Evolutionary conservation across 169 alveolate species (phyloP).

Genomic region (Plasmodium fragile): DNA sequence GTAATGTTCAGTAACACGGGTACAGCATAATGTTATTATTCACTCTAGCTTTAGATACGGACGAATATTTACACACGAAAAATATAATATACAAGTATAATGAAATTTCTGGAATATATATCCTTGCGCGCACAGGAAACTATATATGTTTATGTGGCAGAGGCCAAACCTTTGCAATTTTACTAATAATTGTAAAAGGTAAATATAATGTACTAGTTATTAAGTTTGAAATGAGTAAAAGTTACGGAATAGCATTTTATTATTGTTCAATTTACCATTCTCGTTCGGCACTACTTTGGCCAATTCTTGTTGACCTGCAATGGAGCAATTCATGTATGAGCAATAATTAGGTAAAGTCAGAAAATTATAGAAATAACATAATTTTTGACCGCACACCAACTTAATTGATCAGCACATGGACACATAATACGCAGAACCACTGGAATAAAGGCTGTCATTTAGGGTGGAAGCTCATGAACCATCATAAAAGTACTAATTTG

Average conservation of each 20-base stretch:
- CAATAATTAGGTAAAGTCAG: not conserved
- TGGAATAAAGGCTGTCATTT: not conserved
- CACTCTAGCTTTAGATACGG: not conserved
- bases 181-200: not conserved
- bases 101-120: not conserved
- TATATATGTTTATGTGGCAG: not conserved
- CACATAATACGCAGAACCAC: not conserved
- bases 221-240: not conserved
- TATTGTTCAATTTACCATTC: not conserved
- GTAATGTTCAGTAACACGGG: not conserved
- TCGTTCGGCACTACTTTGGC: not conserved
- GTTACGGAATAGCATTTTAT: not conserved
- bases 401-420: not conserved
- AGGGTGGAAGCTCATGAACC: not conserved
- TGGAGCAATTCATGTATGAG: not conserved
- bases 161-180: not conserved
- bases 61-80: not conserved
- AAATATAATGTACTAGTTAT: not conserved
- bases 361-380: not conserved
- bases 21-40: not conserved
- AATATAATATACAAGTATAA: not conserved
- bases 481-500: not conserved
- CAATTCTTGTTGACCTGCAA: not conserved
- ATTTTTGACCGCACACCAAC: not conserved
- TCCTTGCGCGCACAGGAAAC: not conserved